These are phyloP conservation scores for Colletotrichum cuscutae DNA, from an alignment of 2,329 filamentous ascomycete species.

Conservation along the genomic window DNA sequence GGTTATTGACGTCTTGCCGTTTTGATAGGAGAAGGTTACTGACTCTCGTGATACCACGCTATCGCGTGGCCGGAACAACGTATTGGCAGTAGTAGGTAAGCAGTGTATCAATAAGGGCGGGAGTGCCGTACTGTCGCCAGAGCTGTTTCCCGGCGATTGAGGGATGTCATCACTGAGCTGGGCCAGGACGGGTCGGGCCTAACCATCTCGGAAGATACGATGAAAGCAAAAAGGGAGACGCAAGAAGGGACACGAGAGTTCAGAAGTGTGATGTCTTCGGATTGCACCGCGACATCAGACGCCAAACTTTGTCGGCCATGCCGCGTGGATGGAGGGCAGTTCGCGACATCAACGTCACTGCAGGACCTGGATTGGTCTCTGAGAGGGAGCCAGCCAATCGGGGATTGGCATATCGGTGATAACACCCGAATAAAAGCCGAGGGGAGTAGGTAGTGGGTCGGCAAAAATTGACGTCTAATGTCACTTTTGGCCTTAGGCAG, in stretches of 20 bases:
- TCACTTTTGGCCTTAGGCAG: neutral
- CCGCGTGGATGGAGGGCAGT: neutral
- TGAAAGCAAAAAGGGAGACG: no score
- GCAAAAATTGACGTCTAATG: neutral
- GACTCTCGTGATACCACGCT: neutral
- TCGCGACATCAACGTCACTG: neutral
- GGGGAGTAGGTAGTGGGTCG: neutral
- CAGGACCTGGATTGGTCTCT: neutral
- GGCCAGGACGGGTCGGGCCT: neutral
- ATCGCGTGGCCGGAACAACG: no score
- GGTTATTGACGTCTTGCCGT: neutral
- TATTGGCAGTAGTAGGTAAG: neutral
- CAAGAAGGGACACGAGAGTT: neutral
- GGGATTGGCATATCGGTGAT: neutral
- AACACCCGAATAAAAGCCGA: slow-evolving; percentile 20
- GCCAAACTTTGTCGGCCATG: neutral
- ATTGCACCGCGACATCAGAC: neutral
- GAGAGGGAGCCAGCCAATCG: slow-evolving; percentile 14
- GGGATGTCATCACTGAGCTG: neutral
- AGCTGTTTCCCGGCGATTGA: neutral
- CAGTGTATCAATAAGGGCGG: no score
- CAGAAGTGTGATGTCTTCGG: neutral
- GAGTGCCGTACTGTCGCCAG: no score
- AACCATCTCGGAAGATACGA: neutral
- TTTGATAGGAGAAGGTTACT: neutral